phyloP scores from a whole-genome alignment of 768 basidiomycete species.

The Pleurotus tuoliensis region DNA sequence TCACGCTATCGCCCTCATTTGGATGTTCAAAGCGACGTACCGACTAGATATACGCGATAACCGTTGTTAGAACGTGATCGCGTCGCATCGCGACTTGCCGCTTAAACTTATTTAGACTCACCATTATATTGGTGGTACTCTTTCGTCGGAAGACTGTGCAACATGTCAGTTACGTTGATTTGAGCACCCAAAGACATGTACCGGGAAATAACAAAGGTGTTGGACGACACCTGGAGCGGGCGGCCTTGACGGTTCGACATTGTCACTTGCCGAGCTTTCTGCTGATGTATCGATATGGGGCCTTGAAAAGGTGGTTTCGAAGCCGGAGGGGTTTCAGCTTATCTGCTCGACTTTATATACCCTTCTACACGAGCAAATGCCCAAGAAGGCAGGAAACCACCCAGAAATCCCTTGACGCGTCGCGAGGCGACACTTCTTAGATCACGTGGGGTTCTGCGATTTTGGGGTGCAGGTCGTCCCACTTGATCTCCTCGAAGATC shows the following conservation, averaged over 20 bases:
- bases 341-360: too few species aligned
- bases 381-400: too few species aligned
- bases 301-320: too few species aligned
- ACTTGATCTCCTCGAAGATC: too few species aligned
- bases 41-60: slow-evolving; percentile 4
- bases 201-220: slow-evolving; percentile 25
- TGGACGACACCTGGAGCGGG: slow-evolving; percentile 19
- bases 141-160: slow-evolving; percentile 21
- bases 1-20: too few species aligned
- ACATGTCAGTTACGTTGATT: background rate
- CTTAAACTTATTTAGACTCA: slow-evolving; percentile 8
- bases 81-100: background rate
- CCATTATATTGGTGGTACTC: slow-evolving; percentile 28
- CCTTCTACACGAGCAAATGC: too few species aligned
- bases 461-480: too few species aligned
- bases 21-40: slow-evolving; percentile 5
- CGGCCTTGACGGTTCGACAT: slow-evolving; percentile 6
- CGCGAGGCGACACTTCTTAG: too few species aligned
- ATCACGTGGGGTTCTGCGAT: too few species aligned
- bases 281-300: too few species aligned
- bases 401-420: too few species aligned
- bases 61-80: background rate
- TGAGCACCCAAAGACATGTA: slow-evolving; percentile 1
- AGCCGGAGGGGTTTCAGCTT: too few species aligned
- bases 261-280: background rate